Percentiles rank a stretch among this genome's conserved stretches.
Evolutionary conservation across 1,284 basidiomycete genomes (phyloP).

Genomic region (Cystobasidium sp.): DNA sequence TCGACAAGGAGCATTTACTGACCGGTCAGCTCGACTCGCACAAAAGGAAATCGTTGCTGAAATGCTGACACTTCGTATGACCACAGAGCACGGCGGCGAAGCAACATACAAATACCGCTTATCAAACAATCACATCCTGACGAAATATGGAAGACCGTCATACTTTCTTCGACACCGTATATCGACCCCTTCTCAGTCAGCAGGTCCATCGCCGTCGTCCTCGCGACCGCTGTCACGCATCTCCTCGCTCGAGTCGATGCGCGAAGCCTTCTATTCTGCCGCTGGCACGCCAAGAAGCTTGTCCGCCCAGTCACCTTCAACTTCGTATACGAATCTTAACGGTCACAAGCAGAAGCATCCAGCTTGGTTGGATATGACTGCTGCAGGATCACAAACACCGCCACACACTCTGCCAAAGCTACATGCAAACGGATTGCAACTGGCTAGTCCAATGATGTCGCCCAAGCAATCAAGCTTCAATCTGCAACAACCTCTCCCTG

Average conservation of each 20-base stretch:
- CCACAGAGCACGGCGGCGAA: slow-evolving; percentile 50
- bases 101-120: slow-evolving; percentile 47
- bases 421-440: slow-evolving; percentile 1
- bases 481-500: background rate
- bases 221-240: slow-evolving; percentile 40
- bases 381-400: background rate
- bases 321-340: background rate
- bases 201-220: slow-evolving; percentile 26
- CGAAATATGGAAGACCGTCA: slow-evolving; percentile 45
- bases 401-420: background rate
- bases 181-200: slow-evolving; percentile 18
- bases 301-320: slow-evolving; percentile 8
- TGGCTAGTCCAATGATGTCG: slow-evolving; percentile 16
- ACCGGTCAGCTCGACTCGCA: slow-evolving; percentile 60
- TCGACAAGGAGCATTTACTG: slow-evolving; percentile 65
- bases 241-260: slow-evolving; percentile 45
- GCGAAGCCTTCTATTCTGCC: slow-evolving; percentile 23
- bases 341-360: slow-evolving; percentile 23
- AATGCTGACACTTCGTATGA: background rate
- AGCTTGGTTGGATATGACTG: slow-evolving; percentile 39
- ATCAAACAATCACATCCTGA: slow-evolving; percentile 49
- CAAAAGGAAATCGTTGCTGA: background rate
- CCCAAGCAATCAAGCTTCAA: background rate
- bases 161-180: slow-evolving; percentile 32
- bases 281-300: slow-evolving; percentile 24